phyloP scores from a whole-genome alignment of 306 rosid genomes.

The Sphenostylis stenocarpa region DNA sequence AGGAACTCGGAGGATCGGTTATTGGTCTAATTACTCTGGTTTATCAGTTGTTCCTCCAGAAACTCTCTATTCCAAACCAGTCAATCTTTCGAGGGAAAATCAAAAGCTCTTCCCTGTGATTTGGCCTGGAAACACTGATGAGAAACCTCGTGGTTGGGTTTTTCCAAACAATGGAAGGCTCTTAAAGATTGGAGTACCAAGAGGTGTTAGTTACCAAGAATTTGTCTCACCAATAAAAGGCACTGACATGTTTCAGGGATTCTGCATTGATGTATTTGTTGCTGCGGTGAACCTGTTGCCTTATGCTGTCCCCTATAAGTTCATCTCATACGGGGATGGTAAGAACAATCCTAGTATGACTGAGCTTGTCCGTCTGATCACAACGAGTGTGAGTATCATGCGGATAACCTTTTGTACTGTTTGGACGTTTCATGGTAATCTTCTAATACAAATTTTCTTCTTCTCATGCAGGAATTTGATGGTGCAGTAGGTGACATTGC shows the following conservation, averaged over 20 bases:
- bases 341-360: slow-evolving; percentile 53
- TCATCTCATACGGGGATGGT: slow-evolving; percentile 67
- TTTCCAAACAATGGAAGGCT: slow-evolving; percentile 85
- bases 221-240: slow-evolving; percentile 54
- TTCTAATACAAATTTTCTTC: slow-evolving; percentile 32
- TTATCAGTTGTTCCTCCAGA: slow-evolving; percentile 67
- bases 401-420: neutral
- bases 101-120: slow-evolving; percentile 48
- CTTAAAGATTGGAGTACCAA: slow-evolving; percentile 80
- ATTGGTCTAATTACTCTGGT: slow-evolving; percentile 93
- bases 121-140: slow-evolving; percentile 82
- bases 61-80: slow-evolving; percentile 53
- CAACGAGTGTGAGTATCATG: slow-evolving; percentile 72
- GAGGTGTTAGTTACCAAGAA: slow-evolving; percentile 58
- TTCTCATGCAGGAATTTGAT: slow-evolving; percentile 63
- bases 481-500: slow-evolving; percentile 92
- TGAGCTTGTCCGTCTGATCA: slow-evolving; percentile 66
- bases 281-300: slow-evolving; percentile 78
- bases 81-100: slow-evolving; percentile 47
- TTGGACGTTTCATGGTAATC: slow-evolving; percentile 27
- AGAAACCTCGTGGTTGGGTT: slow-evolving; percentile 94
- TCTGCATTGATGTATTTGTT: slow-evolving; percentile 86
- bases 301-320: slow-evolving; percentile 79
- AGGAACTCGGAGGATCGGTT: slow-evolving; percentile 70
- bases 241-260: slow-evolving; percentile 69